A percentile compares a stretch with the other conserved stretches of the same genome.
These are phyloP conservation scores for Mucuna pruriens DNA, from an alignment of 306 rosid genomes.

Conservation along the genomic window DNA sequence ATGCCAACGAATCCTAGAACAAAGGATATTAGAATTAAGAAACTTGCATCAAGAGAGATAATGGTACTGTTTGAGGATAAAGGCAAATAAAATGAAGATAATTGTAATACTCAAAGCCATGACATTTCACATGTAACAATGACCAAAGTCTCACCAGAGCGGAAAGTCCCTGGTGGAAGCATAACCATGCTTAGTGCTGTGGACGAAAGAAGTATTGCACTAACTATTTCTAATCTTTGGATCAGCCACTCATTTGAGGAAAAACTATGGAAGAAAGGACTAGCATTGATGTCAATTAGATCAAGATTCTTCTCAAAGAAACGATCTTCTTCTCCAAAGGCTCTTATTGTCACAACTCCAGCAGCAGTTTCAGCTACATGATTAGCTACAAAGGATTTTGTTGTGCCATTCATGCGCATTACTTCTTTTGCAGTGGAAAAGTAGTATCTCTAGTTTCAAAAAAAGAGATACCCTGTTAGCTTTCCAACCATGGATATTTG, in stretches of 20 bases:
- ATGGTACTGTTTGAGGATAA: background rate
- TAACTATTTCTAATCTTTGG: constrained; percentile 55
- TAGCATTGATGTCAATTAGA: constrained; percentile 63
- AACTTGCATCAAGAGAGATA: background rate
- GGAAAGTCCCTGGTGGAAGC: constrained; percentile 66
- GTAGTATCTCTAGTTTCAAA: constrained; percentile 55
- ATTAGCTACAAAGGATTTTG: constrained; percentile 62
- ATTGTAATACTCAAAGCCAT: background rate
- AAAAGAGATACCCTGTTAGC: background rate
- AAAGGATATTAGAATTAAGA: background rate
- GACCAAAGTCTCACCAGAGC: constrained; percentile 49
- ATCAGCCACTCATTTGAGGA: constrained; percentile 70
- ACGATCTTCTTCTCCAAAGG: constrained; percentile 60
- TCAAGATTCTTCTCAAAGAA: constrained; percentile 59
- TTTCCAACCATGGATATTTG: background rate
- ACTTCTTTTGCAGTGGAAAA: constrained; percentile 63
- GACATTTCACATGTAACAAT: background rate
- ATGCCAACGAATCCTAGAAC: constrained; percentile 70
- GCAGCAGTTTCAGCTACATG: constrained; percentile 68
- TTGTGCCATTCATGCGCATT: constrained; percentile 71
- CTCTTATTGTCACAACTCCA: constrained; percentile 70
- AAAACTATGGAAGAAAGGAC: constrained; percentile 65
- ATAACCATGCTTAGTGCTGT: constrained; percentile 63
- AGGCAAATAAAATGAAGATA: background rate
- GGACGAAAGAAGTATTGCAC: constrained; percentile 60